phyloP scores from a whole-genome alignment of 2,329 filamentous ascomycete genomes.

The Hortaea werneckii region DNA sequence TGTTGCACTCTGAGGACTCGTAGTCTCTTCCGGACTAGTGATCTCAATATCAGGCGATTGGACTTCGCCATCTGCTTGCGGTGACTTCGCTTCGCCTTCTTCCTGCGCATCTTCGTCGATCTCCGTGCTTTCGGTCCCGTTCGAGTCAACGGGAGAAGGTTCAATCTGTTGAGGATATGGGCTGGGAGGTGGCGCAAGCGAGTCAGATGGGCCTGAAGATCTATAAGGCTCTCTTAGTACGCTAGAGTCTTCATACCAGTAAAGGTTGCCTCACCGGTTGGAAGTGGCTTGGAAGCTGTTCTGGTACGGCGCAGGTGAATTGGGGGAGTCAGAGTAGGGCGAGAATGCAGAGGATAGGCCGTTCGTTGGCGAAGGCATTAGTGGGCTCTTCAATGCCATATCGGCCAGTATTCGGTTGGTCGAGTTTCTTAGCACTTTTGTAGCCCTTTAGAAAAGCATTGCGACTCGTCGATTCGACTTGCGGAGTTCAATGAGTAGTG shows the following conservation, averaged over 20 bases:
- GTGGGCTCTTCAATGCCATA: constrained; percentile 26
- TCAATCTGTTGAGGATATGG: constrained; percentile 57
- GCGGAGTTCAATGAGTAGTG: no score
- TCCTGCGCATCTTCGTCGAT: constrained; percentile 70
- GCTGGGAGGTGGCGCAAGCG: constrained; percentile 37
- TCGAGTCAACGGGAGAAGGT: constrained; percentile 76
- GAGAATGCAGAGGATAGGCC: constrained; percentile 38
- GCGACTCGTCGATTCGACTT: no score
- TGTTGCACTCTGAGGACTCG: neutral
- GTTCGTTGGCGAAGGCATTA: constrained; percentile 34
- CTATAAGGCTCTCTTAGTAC: constrained; percentile 17
- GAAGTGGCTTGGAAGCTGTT: constrained; percentile 28
- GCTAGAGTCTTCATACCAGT: no score
- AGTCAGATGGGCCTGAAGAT: constrained; percentile 37
- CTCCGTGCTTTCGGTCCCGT: constrained; percentile 71
- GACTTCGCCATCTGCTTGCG: constrained; percentile 10
- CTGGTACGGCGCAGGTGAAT: constrained; percentile 37
- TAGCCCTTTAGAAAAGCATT: no score
- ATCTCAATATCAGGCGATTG: constrained; percentile 24
- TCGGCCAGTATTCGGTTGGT: neutral
- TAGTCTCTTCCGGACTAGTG: constrained; percentile 19
- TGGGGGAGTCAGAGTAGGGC: constrained; percentile 42
- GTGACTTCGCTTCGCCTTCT: constrained; percentile 34
- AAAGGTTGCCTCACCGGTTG: constrained; percentile 31
- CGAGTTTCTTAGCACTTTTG: no score